A percentile compares a stretch with the other conserved stretches of the same genome.
Evolutionary conservation across 129 eudicot species (phyloP).

Genomic region (Arctium minus): DNA sequence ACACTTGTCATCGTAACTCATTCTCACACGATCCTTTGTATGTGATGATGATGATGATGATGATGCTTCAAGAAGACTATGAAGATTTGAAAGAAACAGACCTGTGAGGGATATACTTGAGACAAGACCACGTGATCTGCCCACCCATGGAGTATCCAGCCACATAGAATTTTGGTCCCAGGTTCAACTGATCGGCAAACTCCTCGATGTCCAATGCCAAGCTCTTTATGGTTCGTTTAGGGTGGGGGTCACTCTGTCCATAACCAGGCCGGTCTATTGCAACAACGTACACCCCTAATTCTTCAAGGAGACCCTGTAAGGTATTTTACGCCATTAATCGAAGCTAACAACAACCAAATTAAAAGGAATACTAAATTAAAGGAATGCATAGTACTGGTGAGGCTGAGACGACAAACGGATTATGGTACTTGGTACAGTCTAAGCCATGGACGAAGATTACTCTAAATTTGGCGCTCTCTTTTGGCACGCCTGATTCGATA

Average conservation of each 20-base stretch:
- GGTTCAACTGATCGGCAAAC: conserved; percentile 65
- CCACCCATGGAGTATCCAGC: conserved; percentile 74
- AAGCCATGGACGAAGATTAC: conserved; percentile 70
- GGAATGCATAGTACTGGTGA: conserved; percentile 35
- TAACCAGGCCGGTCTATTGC: conserved; percentile 78
- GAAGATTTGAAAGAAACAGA: neutral
- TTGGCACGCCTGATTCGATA: conserved; percentile 60
- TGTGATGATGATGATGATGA: neutral
- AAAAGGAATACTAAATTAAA: neutral
- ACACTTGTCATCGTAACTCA: too few relatives aligned
- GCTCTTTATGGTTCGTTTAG: conserved; percentile 54
- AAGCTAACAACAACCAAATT: neutral
- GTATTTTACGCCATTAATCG: neutral
- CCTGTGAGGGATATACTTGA: conserved; percentile 88
- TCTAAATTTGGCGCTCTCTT: conserved; percentile 55
- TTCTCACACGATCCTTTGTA: too few relatives aligned
- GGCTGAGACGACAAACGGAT: conserved; percentile 37
- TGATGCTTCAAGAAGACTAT: neutral
- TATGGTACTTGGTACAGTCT: conserved; percentile 45
- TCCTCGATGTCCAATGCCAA: conserved; percentile 64
- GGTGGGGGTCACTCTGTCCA: conserved; percentile 88
- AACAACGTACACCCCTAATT: conserved; percentile 58
- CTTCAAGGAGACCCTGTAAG: conserved; percentile 49
- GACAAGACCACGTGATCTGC: conserved; percentile 53
- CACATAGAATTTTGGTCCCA: conserved; percentile 61